phyloP scores from a whole-genome alignment of 805 yeast genomes.

The Ogataea methanolica region DNA sequence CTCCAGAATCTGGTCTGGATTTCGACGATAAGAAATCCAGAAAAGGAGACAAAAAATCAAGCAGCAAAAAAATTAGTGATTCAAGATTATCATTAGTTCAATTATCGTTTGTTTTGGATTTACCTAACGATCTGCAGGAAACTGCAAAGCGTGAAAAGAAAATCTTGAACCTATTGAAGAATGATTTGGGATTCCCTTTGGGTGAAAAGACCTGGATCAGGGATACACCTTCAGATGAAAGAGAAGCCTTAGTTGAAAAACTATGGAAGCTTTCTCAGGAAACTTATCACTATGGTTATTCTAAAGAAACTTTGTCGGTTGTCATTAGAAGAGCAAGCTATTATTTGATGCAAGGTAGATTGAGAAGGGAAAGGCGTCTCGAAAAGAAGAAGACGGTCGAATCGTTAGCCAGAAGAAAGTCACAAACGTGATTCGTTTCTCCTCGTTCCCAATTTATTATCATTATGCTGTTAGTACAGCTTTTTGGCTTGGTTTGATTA shows the following conservation, averaged over 20 bases:
- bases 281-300: conserved; percentile 48
- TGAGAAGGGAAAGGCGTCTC: conserved; percentile 62
- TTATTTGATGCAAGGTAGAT: conserved; percentile 70
- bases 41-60: not conserved
- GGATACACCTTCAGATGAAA: conserved; percentile 55
- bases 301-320: conserved; percentile 55
- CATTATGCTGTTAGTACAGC: not conserved
- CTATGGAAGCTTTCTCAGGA: conserved; percentile 43
- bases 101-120: conserved; percentile 45
- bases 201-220: conserved; percentile 84
- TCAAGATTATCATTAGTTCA: conserved; percentile 57
- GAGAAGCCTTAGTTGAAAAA: conserved; percentile 44
- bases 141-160: conserved; percentile 52
- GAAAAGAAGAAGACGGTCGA: conserved; percentile 29
- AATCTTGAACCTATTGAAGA: conserved; percentile 47
- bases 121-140: conserved; percentile 45
- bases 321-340: conserved; percentile 80
- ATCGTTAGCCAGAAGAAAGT: not conserved
- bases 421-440: not conserved
- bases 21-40: not conserved
- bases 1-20: not conserved
- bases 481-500: not conserved
- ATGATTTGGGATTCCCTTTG: conserved; percentile 61
- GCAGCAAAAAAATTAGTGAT: conserved; percentile 31
- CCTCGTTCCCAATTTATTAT: not conserved